phyloP scores from a whole-genome alignment of 176 grass and related monocot species.

The Zoysia japonica region DNA sequence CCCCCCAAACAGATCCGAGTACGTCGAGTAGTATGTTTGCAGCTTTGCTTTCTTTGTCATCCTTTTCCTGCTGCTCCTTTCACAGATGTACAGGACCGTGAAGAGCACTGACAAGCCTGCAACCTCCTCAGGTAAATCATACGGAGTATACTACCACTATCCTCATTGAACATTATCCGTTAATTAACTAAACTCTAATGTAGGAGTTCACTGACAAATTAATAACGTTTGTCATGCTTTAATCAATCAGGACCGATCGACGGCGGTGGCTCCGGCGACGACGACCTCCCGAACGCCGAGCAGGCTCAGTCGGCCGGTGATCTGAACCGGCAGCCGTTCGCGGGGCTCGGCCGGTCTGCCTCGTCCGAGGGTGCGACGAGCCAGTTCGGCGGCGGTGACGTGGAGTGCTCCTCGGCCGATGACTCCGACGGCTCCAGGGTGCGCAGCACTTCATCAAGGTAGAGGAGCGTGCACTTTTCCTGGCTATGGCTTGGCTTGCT shows the following conservation, averaged over 20 bases:
- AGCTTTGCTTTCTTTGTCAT: conserved; percentile 49
- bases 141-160: background rate
- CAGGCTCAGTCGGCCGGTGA: conserved; percentile 12
- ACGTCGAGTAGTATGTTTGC: background rate
- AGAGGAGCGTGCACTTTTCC: background rate
- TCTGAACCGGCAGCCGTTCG: background rate
- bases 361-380: conserved; percentile 41
- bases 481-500: background rate
- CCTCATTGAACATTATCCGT: background rate
- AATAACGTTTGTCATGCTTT: background rate
- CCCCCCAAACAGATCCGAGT: background rate
- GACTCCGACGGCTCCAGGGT: conserved; percentile 41
- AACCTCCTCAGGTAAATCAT: conserved; percentile 58
- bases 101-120: conserved; percentile 86
- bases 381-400: conserved; percentile 24
- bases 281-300: conserved; percentile 26
- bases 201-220: background rate
- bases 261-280: conserved; percentile 57
- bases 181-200: background rate
- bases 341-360: background rate
- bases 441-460: conserved; percentile 62
- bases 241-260: conserved; percentile 44
- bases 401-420: conserved; percentile 48
- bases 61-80: conserved; percentile 36
- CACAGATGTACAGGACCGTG: conserved; percentile 79